phyloP scores from a whole-genome alignment of 495 filamentous ascomycete species.

The Neurospora sublineolata region DNA sequence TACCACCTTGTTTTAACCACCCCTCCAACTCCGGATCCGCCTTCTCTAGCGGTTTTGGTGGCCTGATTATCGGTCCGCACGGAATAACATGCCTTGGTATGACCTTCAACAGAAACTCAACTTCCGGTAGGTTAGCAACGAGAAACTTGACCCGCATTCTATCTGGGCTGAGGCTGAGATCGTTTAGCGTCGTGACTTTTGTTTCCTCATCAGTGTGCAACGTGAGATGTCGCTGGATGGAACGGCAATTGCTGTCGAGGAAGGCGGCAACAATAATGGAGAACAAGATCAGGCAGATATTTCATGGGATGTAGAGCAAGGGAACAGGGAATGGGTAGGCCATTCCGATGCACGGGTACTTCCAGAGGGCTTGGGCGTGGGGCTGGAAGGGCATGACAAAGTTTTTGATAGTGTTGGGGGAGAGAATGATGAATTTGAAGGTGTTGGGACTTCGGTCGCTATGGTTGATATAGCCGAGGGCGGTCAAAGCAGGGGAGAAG shows the following conservation, averaged over 20 bases:
- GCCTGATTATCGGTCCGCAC: slow-evolving; percentile 41
- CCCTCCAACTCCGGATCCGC: slow-evolving; percentile 19
- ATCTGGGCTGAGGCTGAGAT: slow-evolving; percentile 4
- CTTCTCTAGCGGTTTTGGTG: slow-evolving; percentile 19
- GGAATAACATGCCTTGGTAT: slow-evolving; percentile 32
- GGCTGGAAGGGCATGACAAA: slow-evolving; percentile 26
- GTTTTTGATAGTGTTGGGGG: slow-evolving; percentile 33
- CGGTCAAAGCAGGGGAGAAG: slow-evolving; percentile 39
- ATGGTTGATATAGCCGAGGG: slow-evolving; percentile 22
- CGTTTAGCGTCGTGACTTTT: slow-evolving; percentile 12
- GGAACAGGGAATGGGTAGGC: slow-evolving; percentile 11
- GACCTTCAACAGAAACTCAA: slow-evolving; percentile 23
- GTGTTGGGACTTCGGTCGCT: background rate
- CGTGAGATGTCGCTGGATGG: slow-evolving; percentile 4
- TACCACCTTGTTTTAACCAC: slow-evolving; percentile 21
- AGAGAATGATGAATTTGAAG: slow-evolving; percentile 25
- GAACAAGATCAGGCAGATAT: slow-evolving; percentile 15
- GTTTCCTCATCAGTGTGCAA: slow-evolving; percentile 1
- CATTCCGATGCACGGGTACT: slow-evolving; percentile 16
- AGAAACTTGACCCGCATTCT: slow-evolving; percentile 5
- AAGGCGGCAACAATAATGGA: slow-evolving; percentile 6
- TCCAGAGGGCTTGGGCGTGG: slow-evolving; percentile 24
- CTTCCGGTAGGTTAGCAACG: slow-evolving; percentile 16
- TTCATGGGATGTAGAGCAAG: slow-evolving; percentile 2
- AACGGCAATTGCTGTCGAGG: slow-evolving; percentile 9